These are phyloP conservation scores for Cyberlindnera samutprakarnensis DNA, from an alignment of 805 yeast genomes.

Conservation along the genomic window DNA sequence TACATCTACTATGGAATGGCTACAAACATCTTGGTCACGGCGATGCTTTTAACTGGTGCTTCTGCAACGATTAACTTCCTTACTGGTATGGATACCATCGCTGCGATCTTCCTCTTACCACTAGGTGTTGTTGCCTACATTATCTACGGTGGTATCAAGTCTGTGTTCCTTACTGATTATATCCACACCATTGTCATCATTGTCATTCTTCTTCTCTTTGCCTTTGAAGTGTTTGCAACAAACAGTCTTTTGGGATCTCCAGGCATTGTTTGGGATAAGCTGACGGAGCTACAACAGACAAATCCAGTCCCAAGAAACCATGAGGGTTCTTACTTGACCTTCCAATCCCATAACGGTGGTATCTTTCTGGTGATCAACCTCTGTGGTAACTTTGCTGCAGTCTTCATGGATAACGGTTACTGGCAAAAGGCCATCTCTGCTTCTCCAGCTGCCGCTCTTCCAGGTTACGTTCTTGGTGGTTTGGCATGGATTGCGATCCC, in stretches of 20 bases:
- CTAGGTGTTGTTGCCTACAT: constrained; percentile 72
- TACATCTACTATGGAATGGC: constrained; percentile 77
- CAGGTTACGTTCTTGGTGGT: constrained; percentile 86
- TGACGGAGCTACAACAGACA: constrained; percentile 50
- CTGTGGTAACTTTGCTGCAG: constrained; percentile 87
- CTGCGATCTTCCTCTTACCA: constrained; percentile 78
- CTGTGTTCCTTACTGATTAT: constrained; percentile 76
- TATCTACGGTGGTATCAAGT: constrained; percentile 74
- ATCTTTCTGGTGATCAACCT: constrained; percentile 83
- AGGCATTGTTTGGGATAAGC: constrained; percentile 65
- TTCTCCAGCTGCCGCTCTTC: constrained; percentile 74
- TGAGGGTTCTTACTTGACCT: constrained; percentile 81
- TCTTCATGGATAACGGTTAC: constrained; percentile 79
- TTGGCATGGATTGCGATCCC: constrained; percentile 91
- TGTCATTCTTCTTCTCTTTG: constrained; percentile 72
- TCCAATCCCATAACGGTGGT: constrained; percentile 81
- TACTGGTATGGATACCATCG: constrained; percentile 79
- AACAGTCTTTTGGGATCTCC: constrained; percentile 72
- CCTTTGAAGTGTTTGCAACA: constrained; percentile 73
- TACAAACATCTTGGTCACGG: constrained; percentile 84
- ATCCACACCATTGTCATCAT: constrained; percentile 75
- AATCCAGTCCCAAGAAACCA: constrained; percentile 75
- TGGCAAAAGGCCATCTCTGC: constrained; percentile 88
- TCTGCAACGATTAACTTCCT: constrained; percentile 73
- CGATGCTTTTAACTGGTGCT: constrained; percentile 88